A percentile compares a stretch with the other conserved stretches of the same genome.
phyloP scores from a whole-genome alignment of 2,329 filamentous ascomycete genomes.

The Sporothrix euskadiensis region DNA sequence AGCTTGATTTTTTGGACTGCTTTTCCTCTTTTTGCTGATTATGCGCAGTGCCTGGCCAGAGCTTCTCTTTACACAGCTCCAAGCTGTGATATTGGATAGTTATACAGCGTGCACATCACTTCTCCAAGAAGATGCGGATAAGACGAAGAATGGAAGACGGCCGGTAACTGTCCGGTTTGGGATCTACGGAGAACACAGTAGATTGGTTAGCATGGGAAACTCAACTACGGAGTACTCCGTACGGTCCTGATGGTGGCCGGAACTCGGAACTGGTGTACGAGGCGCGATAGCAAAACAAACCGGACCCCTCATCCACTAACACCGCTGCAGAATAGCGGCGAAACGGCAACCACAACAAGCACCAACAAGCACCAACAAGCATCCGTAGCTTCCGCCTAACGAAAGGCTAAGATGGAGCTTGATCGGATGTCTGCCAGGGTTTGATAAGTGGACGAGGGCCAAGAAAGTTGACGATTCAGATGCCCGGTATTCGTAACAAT shows the following conservation, averaged over 20 bases:
- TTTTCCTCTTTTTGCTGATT: neutral
- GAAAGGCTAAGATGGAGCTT: neutral
- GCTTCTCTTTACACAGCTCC: neutral
- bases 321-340: neutral
- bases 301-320: slow-evolving; percentile 1
- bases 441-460: neutral
- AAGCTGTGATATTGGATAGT: neutral
- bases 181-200: neutral
- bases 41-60: neutral
- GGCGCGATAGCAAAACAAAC: neutral
- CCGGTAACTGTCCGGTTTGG: neutral
- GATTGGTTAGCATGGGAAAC: neutral
- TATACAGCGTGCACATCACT: neutral
- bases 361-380: neutral
- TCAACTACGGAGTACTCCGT: no score
- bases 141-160: neutral
- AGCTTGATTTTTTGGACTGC: neutral
- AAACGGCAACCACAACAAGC: neutral
- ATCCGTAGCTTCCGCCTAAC: neutral
- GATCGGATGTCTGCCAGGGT: neutral
- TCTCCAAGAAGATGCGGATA: neutral
- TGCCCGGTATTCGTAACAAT: neutral
- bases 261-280: slow-evolving; percentile 1
- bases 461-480: neutral
- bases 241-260: neutral